Evolutionary conservation across 306 rosid genomes (phyloP), one percentile per base, ranked within the genome.

Genomic region (Adenanthera pavonina): DNA sequence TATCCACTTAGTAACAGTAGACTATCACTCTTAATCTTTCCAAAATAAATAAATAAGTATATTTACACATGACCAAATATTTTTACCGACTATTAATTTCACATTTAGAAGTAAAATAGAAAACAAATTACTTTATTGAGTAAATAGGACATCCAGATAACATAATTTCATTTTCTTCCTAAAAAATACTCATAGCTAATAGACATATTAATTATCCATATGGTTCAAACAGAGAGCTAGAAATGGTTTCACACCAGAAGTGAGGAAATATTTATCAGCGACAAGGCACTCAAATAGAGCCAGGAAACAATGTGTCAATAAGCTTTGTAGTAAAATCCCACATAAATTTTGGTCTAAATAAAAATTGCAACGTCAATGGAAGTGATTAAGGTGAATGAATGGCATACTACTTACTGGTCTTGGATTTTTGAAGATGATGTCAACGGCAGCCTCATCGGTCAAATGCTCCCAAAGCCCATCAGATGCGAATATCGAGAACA

Each of bases 401-500:
- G n/a, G n/a, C n/a, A 30, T 60, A 34, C 15, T 56, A 43, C 93
- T 89, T 88, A 91, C 93, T 6, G 7, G 77, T 91, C 96, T 88
- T 54, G 91, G 81, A 76, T 56, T 86, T 82, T 81, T 89, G 46
- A 57, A 84, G 53, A 92, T 74, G 35, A 90, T 84, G 76, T 88
- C 86, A 71, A 88, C 90, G 34, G 85, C 97, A 3, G 76, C 89
- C 78, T 89, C 87, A 82, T 92, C 94, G 60, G 86, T 90, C 69
- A 90, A 88, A 80, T 90, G 81, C 67, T 90, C 94, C 97, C 94
- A 87, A 10, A 92, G 89, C 49, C 94, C 97, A 41, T 92, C 97
- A 15, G 97, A 85, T 52, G 97, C 97, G 81, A 90, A 90, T 67
- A 92, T 84, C 77, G 90, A 52, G 89, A 90, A 92, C 87, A 87